Conservation (phyloP, 441 rosid species). For the Mallotus repandus region DNA sequence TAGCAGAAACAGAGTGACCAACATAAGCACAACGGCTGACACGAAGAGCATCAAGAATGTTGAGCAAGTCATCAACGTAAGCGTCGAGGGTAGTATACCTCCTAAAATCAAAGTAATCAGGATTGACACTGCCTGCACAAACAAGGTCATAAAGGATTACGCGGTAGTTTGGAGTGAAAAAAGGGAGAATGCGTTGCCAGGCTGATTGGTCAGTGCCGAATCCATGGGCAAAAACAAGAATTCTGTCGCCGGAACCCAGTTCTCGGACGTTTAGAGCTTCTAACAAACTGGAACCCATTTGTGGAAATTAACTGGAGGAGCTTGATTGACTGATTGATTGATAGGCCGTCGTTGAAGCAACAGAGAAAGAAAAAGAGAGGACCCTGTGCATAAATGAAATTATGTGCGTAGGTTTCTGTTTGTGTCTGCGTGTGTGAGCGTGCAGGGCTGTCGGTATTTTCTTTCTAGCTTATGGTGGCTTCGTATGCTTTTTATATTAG, state of each 20-base stretch:
- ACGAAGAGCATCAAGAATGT: constrained; percentile 64
- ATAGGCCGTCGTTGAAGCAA: background rate
- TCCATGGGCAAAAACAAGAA: constrained; percentile 82
- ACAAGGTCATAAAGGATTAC: constrained; percentile 78
- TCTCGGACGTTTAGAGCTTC: constrained; percentile 85
- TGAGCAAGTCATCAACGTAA: constrained; percentile 66
- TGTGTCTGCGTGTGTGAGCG: background rate
- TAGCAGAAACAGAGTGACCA: constrained; percentile 91
- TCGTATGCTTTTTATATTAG: background rate
- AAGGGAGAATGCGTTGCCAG: constrained; percentile 90
- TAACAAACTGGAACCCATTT: constrained; percentile 49
- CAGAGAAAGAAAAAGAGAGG: background rate
- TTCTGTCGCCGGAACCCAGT: constrained; percentile 62
- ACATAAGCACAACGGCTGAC: constrained; percentile 62
- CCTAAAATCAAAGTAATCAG: constrained; percentile 71
- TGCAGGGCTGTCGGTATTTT: background rate
- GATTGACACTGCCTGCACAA: constrained; percentile 93
- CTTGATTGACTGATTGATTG: background rate
- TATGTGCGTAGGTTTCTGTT: background rate
- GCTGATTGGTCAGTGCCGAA: constrained; percentile 96
- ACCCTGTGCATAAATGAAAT: background rate
- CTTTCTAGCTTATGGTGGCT: background rate
- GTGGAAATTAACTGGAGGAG: background rate
- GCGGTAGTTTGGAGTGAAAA: constrained; percentile 53
- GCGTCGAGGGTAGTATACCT: constrained; percentile 78